Evolutionary conservation across 2,329 filamentous ascomycete genomes (phyloP), one percentile per base, ranked within the genome.

Genomic region (Colletotrichum higginsianum): DNA sequence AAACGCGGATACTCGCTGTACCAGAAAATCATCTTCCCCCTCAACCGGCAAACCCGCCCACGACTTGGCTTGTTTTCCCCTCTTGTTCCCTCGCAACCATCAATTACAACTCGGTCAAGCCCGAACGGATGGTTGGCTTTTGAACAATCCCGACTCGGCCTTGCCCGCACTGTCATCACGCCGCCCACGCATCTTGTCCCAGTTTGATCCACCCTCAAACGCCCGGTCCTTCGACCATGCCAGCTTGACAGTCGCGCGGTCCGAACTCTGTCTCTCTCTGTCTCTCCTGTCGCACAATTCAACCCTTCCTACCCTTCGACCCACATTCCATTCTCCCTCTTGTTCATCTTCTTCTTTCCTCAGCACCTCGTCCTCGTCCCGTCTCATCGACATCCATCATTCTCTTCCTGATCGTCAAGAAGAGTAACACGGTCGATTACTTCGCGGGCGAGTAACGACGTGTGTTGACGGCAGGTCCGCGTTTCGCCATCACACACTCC

Each of bases 381-480:
- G 73, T 71, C 68, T 57, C 49, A 35, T 57, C 55, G 56, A 61
- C 30, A 55, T 72, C 67, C 67, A 58, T 55, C 62, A 50, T 56
- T 66, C 69, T 49, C 63, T 57, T 72, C 75, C 61, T 68, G 52
- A 67, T 66, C 60, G 68, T 76, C 74, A 74, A 42, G 69, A 76
- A 55, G 71, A 67, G 74, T 74, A 76, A 78, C 81, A 80, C 78
- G 79, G 82, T 85, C 84, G 82, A 80, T 77, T 76, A 77, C 82
- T 85, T 86, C 84, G 84, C 85, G 77, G 86, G 85, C 84, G 85
- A 86, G 81, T 80, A 80, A 82, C 84, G 82, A 86, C 81, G 75
- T 80, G 83, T 83, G 82, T 79, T 78, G 72, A 80, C 82, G 83
- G 83, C 83, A 73, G 83, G 82, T 74, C 83, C 81, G 81, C 57